A percentile compares a stretch with the other conserved stretches of the same genome.
phyloP scores from a whole-genome alignment of 2,329 filamentous ascomycete species.

The Aureobasidium sp. region DNA sequence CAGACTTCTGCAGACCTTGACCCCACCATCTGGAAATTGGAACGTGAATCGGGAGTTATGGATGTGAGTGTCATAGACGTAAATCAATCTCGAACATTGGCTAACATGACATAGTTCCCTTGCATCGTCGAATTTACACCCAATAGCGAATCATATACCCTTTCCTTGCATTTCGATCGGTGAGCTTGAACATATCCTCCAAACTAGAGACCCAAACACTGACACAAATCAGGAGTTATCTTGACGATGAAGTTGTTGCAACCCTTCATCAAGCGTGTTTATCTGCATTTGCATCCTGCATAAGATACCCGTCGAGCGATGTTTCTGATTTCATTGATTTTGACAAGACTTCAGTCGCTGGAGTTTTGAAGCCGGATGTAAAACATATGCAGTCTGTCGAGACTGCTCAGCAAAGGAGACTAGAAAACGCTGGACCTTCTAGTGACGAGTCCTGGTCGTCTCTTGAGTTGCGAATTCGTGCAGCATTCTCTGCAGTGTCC shows the following conservation, averaged over 20 bases:
- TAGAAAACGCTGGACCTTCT: not conserved
- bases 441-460: conserved; percentile 39
- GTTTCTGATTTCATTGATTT: conserved; percentile 20
- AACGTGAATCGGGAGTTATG: conserved; percentile 55
- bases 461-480: conserved; percentile 48
- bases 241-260: conserved; percentile 16
- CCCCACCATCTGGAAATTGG: conserved; percentile 43
- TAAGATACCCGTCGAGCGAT: conserved; percentile 25
- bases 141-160: conserved; percentile 44
- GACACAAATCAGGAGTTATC: conserved; percentile 17
- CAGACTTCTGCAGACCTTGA: conserved; percentile 45
- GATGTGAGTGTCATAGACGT: conserved; percentile 42
- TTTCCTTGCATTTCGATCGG: conserved; percentile 57
- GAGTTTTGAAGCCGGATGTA: conserved; percentile 6
- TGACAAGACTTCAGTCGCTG: conserved; percentile 16
- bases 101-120: conserved; percentile 14
- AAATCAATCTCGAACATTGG: not conserved
- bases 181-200: not conserved
- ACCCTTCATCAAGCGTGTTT: conserved; percentile 13
- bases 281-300: conserved; percentile 22
- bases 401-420: not conserved
- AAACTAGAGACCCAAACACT: not conserved
- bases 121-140: conserved; percentile 20
- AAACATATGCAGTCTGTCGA: not conserved
- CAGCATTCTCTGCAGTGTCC: conserved; percentile 54